phyloP scores from a whole-genome alignment of 345 rosid genomes.

The Pistacia integerrima region DNA sequence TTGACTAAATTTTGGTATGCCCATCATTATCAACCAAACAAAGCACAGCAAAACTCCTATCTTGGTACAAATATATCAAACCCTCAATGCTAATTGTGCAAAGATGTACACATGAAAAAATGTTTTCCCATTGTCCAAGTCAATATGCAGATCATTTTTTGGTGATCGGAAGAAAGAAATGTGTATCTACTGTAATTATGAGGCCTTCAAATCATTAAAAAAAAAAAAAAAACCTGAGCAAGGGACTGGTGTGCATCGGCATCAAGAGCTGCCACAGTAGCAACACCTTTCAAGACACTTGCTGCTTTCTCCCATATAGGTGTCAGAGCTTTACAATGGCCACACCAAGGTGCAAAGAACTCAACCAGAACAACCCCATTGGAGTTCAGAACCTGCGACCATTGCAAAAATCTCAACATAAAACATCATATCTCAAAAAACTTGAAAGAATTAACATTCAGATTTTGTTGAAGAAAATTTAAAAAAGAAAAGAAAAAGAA shows the following conservation, averaged over 20 bases:
- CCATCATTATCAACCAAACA: background rate
- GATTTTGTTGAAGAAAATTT: no score
- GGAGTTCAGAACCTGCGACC: conserved; percentile 74
- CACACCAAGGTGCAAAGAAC: conserved; percentile 99
- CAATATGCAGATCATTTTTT: background rate
- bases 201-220: background rate
- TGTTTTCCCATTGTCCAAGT: background rate
- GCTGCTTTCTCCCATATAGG: conserved; percentile 98
- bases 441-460: background rate
- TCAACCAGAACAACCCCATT: conserved; percentile 90
- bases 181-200: background rate
- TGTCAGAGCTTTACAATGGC: conserved; percentile 89
- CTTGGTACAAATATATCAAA: background rate
- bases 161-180: background rate
- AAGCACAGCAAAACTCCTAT: background rate
- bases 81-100: background rate
- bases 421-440: background rate
- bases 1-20: background rate
- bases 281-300: conserved; percentile 75
- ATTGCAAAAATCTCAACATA: background rate
- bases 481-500: background rate
- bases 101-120: background rate
- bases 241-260: conserved; percentile 95
- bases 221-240: conserved; percentile 74
- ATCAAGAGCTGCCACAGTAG: conserved; percentile 92